Evolutionary conservation across 2,329 filamentous ascomycete genomes (phyloP).

Genomic region (Plectosphaerella plurivora): DNA sequence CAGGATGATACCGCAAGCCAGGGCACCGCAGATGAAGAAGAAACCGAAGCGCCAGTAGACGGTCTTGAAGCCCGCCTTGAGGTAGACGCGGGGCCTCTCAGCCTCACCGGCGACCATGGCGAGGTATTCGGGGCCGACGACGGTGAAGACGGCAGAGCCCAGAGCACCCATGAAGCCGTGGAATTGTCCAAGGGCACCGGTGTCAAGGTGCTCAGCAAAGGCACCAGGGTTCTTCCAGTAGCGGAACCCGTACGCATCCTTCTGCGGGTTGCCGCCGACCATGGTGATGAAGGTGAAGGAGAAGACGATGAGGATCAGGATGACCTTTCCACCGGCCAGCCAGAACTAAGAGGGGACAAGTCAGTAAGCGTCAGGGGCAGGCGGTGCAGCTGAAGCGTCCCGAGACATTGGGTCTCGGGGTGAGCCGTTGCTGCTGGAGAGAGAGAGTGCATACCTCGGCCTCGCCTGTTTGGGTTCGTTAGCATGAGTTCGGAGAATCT

Average conservation of each 20-base stretch:
- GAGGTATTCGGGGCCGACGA: constrained; percentile 65
- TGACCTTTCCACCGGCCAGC: constrained; percentile 56
- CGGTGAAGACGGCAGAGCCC: constrained; percentile 59
- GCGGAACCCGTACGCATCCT: constrained; percentile 66
- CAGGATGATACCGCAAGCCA: constrained; percentile 63
- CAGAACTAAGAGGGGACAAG: constrained; percentile 41
- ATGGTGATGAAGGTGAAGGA: constrained; percentile 76
- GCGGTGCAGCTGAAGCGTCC: too few species aligned
- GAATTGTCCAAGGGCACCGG: constrained; percentile 60
- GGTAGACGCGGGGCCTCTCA: constrained; percentile 55
- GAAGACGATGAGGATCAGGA: constrained; percentile 64
- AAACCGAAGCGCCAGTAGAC: constrained; percentile 68
- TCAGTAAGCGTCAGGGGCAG: too few species aligned
- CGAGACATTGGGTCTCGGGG: too few species aligned
- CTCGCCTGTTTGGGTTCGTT: not conserved
- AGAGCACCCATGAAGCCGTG: constrained; percentile 66
- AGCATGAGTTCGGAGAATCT: not conserved
- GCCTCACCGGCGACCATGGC: constrained; percentile 65
- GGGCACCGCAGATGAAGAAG: constrained; percentile 67
- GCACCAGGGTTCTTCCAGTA: constrained; percentile 61
- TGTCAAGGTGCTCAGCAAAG: constrained; percentile 56
- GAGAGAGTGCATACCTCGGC: not conserved
- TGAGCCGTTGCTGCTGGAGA: too few species aligned
- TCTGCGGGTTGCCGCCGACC: constrained; percentile 69
- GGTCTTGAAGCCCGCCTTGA: constrained; percentile 68